A percentile compares a stretch with the other conserved stretches of the same genome.
These are phyloP conservation scores for Sporothrix humicola DNA, from an alignment of 2,329 filamentous ascomycete genomes.

Conservation along the genomic window DNA sequence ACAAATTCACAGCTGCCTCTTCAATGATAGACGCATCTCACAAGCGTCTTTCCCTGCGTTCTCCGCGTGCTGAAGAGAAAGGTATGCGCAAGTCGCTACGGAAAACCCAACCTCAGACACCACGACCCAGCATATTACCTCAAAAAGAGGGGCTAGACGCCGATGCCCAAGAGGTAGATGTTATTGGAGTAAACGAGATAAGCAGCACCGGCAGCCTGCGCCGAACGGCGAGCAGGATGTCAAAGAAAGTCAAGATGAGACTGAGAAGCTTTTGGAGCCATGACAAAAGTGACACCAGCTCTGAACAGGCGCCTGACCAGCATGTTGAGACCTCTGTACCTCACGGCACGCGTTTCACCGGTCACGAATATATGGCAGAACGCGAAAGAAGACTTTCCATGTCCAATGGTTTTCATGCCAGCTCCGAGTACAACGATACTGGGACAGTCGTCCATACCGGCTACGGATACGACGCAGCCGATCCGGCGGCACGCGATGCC, in stretches of 20 bases:
- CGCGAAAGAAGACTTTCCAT: neutral
- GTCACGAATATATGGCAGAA: constrained; percentile 36
- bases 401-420: constrained; percentile 32
- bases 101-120: neutral
- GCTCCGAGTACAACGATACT: constrained; percentile 23
- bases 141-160: neutral
- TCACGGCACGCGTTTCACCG: constrained; percentile 33
- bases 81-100: constrained; percentile 32
- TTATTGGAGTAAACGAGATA: neutral
- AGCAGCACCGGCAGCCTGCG: constrained; percentile 34
- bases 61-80: constrained; percentile 47
- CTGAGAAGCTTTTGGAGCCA: constrained; percentile 36
- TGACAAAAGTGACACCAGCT: constrained; percentile 33
- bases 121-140: constrained; percentile 5
- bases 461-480: neutral
- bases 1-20: constrained; percentile 40
- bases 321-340: constrained; percentile 56
- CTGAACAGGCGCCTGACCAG: constrained; percentile 48
- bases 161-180: neutral
- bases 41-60: constrained; percentile 39
- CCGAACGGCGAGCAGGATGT: constrained; percentile 36
- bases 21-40: neutral
- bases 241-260: constrained; percentile 32
- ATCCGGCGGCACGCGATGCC: neutral
- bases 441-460: constrained; percentile 21